Evolutionary conservation across 768 basidiomycete species (phyloP).

Genomic region (Ramaria rubella): DNA sequence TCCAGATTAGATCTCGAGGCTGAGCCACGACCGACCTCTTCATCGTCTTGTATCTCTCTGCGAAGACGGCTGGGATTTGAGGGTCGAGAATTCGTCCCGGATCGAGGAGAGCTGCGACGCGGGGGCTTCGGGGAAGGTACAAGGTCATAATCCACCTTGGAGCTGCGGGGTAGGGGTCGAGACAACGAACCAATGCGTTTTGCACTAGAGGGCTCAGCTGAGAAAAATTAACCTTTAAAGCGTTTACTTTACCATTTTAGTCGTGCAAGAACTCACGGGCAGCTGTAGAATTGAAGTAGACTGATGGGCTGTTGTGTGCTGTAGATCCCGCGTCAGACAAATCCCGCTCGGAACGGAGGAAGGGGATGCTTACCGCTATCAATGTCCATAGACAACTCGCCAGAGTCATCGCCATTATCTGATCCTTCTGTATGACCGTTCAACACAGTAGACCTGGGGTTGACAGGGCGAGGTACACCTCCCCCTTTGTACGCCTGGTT

Average conservation of each 20-base stretch:
- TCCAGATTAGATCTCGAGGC: constrained; percentile 14
- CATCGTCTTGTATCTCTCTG: constrained; percentile 14
- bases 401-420: constrained; percentile 31
- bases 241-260: not conserved
- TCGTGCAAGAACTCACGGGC: not conserved
- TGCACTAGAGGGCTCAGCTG: constrained; percentile 34
- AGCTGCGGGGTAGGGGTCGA: constrained; percentile 44
- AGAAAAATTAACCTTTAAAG: constrained; percentile 18
- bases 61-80: constrained; percentile 18
- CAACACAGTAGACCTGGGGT: not conserved
- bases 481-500: constrained; percentile 55
- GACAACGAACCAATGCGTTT: constrained; percentile 35
- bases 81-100: constrained; percentile 18
- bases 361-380: constrained; percentile 56
- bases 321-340: not conserved
- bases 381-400: constrained; percentile 75
- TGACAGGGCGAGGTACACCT: constrained; percentile 36
- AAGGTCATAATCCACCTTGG: constrained; percentile 54
- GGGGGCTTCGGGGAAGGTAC: constrained; percentile 48
- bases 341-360: constrained; percentile 7
- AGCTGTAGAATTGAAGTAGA: constrained; percentile 25
- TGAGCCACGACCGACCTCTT: constrained; percentile 11
- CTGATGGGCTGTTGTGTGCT: constrained; percentile 21
- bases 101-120: constrained; percentile 17
- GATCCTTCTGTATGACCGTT: not conserved